A percentile compares a stretch with the other conserved stretches of the same genome.
phyloP scores from a whole-genome alignment of 2,329 filamentous ascomycete species.

The Trichoderma arundinaceum region DNA sequence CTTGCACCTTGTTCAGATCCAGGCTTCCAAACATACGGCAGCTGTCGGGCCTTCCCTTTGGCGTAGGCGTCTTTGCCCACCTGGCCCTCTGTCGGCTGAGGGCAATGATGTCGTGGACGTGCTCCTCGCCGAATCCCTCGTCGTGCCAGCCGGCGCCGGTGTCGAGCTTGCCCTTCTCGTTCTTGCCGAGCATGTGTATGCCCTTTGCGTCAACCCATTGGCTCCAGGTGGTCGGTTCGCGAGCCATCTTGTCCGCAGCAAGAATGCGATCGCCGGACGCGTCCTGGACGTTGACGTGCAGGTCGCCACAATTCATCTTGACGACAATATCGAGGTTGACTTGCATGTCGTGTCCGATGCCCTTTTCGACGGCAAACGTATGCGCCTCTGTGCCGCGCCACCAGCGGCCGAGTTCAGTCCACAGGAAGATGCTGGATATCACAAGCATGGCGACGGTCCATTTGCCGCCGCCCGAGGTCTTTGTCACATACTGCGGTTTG shows the following conservation, averaged over 20 bases:
- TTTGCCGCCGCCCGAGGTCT: constrained; percentile 85
- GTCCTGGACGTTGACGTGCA: constrained; percentile 98
- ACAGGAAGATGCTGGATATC: constrained; percentile 75
- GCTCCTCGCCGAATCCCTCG: constrained; percentile 76
- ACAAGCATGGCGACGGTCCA: constrained; percentile 86
- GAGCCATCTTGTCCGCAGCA: constrained; percentile 73
- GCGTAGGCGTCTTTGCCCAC: constrained; percentile 75
- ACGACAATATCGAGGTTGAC: constrained; percentile 96
- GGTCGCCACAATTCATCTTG: constrained; percentile 81
- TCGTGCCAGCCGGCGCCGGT: constrained; percentile 68
- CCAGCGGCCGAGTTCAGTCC: constrained; percentile 81
- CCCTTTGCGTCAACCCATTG: constrained; percentile 79
- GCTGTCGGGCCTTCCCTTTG: constrained; percentile 68
- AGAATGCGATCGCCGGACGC: constrained; percentile 90
- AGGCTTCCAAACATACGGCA: constrained; percentile 90
- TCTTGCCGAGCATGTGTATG: constrained; percentile 64
- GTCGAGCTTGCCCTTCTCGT: constrained; percentile 59
- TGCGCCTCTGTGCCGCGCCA: constrained; percentile 84
- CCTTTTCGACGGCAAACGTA: constrained; percentile 92
- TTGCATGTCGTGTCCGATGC: constrained; percentile 83
- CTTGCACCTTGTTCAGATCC: constrained; percentile 95
- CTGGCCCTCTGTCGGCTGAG: constrained; percentile 68
- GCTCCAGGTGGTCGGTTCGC: constrained; percentile 78
- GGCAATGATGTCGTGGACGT: constrained; percentile 88
- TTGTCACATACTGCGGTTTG: constrained; percentile 88